Conservation (phyloP, 2,329 filamentous ascomycete species). For the Paecilomyces dactylethromorphus region DNA sequence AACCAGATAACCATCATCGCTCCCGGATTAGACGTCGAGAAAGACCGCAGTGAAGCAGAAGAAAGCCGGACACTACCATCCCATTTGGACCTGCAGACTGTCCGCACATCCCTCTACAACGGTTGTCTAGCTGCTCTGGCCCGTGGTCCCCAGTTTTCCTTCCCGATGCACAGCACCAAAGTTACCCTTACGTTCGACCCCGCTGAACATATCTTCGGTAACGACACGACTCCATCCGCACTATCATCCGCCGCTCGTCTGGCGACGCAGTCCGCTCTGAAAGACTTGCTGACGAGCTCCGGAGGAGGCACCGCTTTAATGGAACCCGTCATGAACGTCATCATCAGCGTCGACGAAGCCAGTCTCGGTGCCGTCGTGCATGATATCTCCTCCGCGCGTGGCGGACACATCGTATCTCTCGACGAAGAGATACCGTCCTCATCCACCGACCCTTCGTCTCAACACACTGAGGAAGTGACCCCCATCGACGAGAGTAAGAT, state of each 20-base stretch:
- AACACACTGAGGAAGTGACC: slow-evolving; percentile 23
- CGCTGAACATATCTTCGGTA: slow-evolving; percentile 56
- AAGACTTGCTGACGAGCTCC: slow-evolving; percentile 40
- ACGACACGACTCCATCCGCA: slow-evolving; percentile 60
- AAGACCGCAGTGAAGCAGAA: slow-evolving; percentile 29
- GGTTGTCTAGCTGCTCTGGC: slow-evolving; percentile 78
- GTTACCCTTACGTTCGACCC: slow-evolving; percentile 66
- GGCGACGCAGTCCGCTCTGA: slow-evolving; percentile 65
- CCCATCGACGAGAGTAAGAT: slow-evolving; percentile 66
- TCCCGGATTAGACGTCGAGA: slow-evolving; percentile 40
- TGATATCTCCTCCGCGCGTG: slow-evolving; percentile 67
- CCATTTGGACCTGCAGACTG: slow-evolving; percentile 43
- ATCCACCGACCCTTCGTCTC: slow-evolving; percentile 16
- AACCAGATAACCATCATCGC: slow-evolving; percentile 60
- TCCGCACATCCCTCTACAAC: slow-evolving; percentile 59
- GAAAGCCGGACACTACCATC: slow-evolving; percentile 48
- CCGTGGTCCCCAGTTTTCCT: slow-evolving; percentile 72
- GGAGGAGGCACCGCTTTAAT: slow-evolving; percentile 61
- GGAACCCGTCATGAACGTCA: slow-evolving; percentile 89
- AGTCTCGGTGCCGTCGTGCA: slow-evolving; percentile 77
- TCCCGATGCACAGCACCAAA: slow-evolving; percentile 70
- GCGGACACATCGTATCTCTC: slow-evolving; percentile 67
- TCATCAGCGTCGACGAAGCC: slow-evolving; percentile 77
- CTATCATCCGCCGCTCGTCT: slow-evolving; percentile 61
- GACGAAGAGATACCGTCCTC: slow-evolving; percentile 41